These are phyloP conservation scores for Talaromyces amestolkiae DNA, from an alignment of 2,329 filamentous ascomycete genomes.

Conservation along the genomic window DNA sequence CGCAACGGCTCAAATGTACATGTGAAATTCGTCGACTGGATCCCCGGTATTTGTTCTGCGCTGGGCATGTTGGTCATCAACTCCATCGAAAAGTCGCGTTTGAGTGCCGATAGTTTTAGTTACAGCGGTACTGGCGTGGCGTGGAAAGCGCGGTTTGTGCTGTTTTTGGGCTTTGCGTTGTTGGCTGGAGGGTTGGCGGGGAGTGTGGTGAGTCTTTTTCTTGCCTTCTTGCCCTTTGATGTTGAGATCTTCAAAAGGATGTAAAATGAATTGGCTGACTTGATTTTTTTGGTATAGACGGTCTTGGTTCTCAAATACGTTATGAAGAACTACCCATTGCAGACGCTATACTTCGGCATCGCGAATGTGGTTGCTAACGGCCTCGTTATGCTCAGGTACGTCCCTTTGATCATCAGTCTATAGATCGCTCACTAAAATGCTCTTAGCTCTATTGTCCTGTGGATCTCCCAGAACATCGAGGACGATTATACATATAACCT, in stretches of 20 bases:
- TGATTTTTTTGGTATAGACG: conserved; percentile 39
- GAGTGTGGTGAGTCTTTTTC: conserved; percentile 52
- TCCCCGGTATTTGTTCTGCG: conserved; percentile 66
- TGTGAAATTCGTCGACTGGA: conserved; percentile 70
- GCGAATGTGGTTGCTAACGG: conserved; percentile 65
- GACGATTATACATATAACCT: conserved; percentile 71
- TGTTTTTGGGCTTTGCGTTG: conserved; percentile 68
- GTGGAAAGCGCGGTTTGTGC: conserved; percentile 67
- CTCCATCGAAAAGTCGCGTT: conserved; percentile 65
- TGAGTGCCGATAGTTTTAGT: conserved; percentile 63
- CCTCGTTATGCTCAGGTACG: conserved; percentile 65
- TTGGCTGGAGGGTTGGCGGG: conserved; percentile 67
- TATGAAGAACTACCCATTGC: conserved; percentile 57
- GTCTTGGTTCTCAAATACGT: conserved; percentile 68
- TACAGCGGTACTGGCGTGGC: conserved; percentile 65
- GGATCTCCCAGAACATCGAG: conserved; percentile 71
- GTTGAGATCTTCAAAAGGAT: background rate
- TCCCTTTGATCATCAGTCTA: background rate
- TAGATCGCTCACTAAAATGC: conserved; percentile 24
- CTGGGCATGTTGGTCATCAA: conserved; percentile 72
- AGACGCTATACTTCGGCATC: conserved; percentile 65
- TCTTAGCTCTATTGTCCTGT: conserved; percentile 60
- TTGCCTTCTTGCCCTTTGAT: background rate
- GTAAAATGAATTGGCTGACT: background rate
- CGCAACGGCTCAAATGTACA: conserved; percentile 62